A percentile compares a stretch with the other conserved stretches of the same genome.
phyloP scores from a whole-genome alignment of 2,329 filamentous ascomycete genomes.

The Calonectria hongkongensis region DNA sequence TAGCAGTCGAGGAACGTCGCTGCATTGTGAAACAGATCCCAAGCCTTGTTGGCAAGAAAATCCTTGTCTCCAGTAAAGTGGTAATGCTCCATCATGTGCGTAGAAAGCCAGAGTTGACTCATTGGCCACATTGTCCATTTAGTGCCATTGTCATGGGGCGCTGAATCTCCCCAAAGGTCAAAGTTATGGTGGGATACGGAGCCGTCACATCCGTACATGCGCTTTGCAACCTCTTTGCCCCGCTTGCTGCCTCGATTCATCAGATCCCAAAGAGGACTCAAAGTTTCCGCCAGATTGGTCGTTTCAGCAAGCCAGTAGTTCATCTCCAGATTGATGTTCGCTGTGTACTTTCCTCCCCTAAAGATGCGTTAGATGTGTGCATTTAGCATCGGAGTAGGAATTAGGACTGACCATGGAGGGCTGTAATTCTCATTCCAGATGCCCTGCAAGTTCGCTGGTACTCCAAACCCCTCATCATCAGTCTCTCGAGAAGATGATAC shows the following conservation, averaged over 20 bases:
- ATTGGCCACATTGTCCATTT: conserved; percentile 23
- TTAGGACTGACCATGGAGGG: background rate
- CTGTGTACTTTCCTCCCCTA: conserved; percentile 15
- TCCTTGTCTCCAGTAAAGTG: background rate
- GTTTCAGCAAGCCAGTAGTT: conserved; percentile 18
- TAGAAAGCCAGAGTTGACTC: conserved; percentile 16
- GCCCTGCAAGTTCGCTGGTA: conserved; percentile 2
- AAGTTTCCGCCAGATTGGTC: background rate
- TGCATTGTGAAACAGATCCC: background rate
- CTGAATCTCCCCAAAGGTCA: conserved; percentile 13
- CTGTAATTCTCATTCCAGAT: conserved; percentile 22
- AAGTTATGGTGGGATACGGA: conserved; percentile 5
- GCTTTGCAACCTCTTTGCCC: conserved; percentile 8
- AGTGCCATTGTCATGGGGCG: conserved; percentile 9
- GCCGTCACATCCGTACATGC: conserved; percentile 13
- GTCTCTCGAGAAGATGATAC: conserved; percentile 15
- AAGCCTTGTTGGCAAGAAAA: background rate
- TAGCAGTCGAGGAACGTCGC: conserved; percentile 11
- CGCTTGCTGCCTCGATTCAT: background rate
- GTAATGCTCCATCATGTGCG: conserved; percentile 21
- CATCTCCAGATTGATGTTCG: conserved; percentile 12
- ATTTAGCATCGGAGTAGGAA: background rate
- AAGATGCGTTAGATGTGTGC: background rate
- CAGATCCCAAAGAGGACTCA: conserved; percentile 15
- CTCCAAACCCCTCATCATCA: background rate